Evolutionary conservation across 2,329 filamentous ascomycete species (phyloP).

Genomic region (Metarhizium album): DNA sequence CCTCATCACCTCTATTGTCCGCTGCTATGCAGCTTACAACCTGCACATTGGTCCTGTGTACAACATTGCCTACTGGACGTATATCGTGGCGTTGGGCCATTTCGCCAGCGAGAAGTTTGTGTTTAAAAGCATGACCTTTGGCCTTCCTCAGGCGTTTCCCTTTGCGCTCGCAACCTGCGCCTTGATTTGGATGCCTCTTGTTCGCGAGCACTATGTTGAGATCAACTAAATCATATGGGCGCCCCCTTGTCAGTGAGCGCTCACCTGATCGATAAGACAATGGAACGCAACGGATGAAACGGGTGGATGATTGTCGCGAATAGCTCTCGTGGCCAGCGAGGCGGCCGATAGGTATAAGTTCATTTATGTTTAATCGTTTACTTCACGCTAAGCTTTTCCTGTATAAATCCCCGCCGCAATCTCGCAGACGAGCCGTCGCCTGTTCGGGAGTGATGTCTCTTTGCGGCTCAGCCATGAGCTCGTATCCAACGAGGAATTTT

Average conservation of each 20-base stretch:
- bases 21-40: slow-evolving; percentile 77
- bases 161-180: slow-evolving; percentile 40
- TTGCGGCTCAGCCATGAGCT: slow-evolving; percentile 95
- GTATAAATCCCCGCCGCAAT: slow-evolving; percentile 75
- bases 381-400: slow-evolving; percentile 40
- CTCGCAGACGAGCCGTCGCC: slow-evolving; percentile 66
- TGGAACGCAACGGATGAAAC: no score
- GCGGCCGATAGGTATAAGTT: background rate
- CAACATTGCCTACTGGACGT: slow-evolving; percentile 72
- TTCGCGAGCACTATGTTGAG: slow-evolving; percentile 60
- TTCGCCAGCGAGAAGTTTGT: slow-evolving; percentile 73
- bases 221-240: slow-evolving; percentile 13
- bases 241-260: background rate
- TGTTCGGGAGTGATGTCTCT: slow-evolving; percentile 96
- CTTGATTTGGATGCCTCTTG: slow-evolving; percentile 51
- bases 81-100: slow-evolving; percentile 64
- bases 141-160: slow-evolving; percentile 43
- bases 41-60: slow-evolving; percentile 64
- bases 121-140: slow-evolving; percentile 64
- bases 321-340: no score
- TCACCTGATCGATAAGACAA: background rate
- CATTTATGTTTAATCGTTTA: background rate
- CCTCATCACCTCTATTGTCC: slow-evolving; percentile 62
- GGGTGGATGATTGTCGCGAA: no score
- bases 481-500: slow-evolving; percentile 95